Evolutionary conservation across 805 yeast genomes (phyloP).

Genomic region (Candida dajiaensis): DNA sequence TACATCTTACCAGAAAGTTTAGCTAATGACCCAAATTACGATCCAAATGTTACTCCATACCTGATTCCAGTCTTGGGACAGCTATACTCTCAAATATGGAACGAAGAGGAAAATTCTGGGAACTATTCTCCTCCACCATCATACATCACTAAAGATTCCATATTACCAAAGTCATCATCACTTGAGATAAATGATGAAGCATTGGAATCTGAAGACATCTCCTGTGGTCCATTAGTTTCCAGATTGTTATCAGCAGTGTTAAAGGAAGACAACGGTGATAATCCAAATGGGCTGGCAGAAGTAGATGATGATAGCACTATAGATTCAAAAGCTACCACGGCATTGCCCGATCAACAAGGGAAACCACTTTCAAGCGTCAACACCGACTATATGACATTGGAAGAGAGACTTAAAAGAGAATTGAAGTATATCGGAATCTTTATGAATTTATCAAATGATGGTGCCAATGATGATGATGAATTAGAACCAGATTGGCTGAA

Average conservation of each 20-base stretch:
- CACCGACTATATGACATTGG: constrained; percentile 73
- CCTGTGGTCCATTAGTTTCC: constrained; percentile 89
- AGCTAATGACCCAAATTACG: constrained; percentile 41
- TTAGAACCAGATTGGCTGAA: constrained; percentile 56
- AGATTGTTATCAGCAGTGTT: constrained; percentile 78
- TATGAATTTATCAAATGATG: constrained; percentile 41
- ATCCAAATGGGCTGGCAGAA: constrained; percentile 17
- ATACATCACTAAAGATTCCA: constrained; percentile 33
- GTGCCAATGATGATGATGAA: constrained; percentile 14
- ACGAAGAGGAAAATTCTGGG: constrained; percentile 63
- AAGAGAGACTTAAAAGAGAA: constrained; percentile 83
- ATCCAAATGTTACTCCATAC: constrained; percentile 66
- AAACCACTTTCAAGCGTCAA: constrained; percentile 40
- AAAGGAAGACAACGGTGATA: constrained; percentile 29
- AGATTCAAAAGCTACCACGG: constrained; percentile 21
- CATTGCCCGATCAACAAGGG: constrained; percentile 37
- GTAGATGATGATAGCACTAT: constrained; percentile 25
- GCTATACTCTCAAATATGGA: constrained; percentile 78
- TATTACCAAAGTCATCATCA: constrained; percentile 53
- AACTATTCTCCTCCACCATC: constrained; percentile 46
- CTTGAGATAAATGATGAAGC: constrained; percentile 52
- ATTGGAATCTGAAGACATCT: constrained; percentile 66
- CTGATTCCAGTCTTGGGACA: constrained; percentile 84
- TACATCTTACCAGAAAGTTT: constrained; percentile 47
- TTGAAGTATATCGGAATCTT: constrained; percentile 86